These are phyloP conservation scores for Metarhizium sp. DNA, from an alignment of 2,329 filamentous ascomycete species.

Conservation along the genomic window DNA sequence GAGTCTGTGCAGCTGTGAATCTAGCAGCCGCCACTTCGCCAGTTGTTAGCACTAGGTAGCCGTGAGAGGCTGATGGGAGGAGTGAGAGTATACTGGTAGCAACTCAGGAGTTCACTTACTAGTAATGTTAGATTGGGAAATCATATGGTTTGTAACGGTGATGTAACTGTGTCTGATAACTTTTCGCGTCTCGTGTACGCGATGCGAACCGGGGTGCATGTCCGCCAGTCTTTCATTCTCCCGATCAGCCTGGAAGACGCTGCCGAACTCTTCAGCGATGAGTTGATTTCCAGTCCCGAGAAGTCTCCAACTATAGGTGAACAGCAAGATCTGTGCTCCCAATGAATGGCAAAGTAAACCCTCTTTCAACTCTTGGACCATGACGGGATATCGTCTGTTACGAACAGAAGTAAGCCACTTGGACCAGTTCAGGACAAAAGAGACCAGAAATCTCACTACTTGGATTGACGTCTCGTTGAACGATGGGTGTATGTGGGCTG, in stretches of 20 bases:
- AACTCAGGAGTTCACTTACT: background rate
- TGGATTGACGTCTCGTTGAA: background rate
- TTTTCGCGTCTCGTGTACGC: background rate
- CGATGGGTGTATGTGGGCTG: background rate
- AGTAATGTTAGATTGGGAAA: background rate
- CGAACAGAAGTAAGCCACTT: constrained; percentile 6
- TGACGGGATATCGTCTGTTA: constrained; percentile 17
- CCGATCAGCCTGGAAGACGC: too few relatives aligned
- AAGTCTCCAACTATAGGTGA: constrained; percentile 18
- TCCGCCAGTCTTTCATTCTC: too few relatives aligned
- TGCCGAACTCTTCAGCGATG: too few relatives aligned
- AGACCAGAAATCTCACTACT: constrained; percentile 13
- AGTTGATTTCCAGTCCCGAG: constrained; percentile 8
- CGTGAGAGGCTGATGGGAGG: background rate
- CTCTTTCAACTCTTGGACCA: constrained; percentile 15
- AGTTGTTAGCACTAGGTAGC: background rate
- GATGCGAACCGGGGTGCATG: background rate
- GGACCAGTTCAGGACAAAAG: constrained; percentile 15
- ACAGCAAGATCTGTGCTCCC: constrained; percentile 17
- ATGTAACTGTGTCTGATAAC: background rate
- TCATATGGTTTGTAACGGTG: background rate
- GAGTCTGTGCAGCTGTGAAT: background rate
- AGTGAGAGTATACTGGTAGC: background rate
- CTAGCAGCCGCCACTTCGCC: background rate
- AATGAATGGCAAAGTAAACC: constrained; percentile 17